Conservation (phyloP, 441 rosid species). For the Corymbia calophylla region DNA sequence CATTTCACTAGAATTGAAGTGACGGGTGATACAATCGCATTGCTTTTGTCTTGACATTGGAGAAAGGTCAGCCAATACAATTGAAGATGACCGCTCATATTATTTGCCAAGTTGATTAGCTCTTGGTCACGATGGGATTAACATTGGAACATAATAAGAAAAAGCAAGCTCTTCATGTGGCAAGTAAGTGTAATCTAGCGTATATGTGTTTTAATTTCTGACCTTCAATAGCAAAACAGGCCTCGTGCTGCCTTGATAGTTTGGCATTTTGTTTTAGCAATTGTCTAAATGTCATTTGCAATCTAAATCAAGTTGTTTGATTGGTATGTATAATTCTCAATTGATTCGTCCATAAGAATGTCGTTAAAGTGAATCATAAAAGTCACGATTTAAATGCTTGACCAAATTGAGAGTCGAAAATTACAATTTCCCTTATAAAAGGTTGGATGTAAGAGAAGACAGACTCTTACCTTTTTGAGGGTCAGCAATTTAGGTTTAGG, state of each 20-base stretch:
- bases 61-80: not conserved
- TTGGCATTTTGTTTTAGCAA: not conserved
- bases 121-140: not conserved
- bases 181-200: not conserved
- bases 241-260: not conserved
- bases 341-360: not conserved
- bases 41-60: not conserved
- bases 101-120: not conserved
- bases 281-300: not conserved
- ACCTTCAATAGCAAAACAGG: not conserved
- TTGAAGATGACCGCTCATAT: not conserved
- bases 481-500: not conserved
- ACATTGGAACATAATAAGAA: not conserved
- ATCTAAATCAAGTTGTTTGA: not conserved
- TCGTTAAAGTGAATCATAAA: not conserved
- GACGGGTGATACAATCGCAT: not conserved
- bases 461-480: not conserved
- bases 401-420: not conserved
- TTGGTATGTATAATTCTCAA: not conserved
- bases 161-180: not conserved
- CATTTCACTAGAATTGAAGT: not conserved
- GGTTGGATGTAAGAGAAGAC: not conserved
- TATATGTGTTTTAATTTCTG: not conserved
- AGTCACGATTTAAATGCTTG: not conserved
- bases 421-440: not conserved